phyloP scores from a whole-genome alignment of 1,139 yeast genomes.

The Magnusiomyces starmeri region DNA sequence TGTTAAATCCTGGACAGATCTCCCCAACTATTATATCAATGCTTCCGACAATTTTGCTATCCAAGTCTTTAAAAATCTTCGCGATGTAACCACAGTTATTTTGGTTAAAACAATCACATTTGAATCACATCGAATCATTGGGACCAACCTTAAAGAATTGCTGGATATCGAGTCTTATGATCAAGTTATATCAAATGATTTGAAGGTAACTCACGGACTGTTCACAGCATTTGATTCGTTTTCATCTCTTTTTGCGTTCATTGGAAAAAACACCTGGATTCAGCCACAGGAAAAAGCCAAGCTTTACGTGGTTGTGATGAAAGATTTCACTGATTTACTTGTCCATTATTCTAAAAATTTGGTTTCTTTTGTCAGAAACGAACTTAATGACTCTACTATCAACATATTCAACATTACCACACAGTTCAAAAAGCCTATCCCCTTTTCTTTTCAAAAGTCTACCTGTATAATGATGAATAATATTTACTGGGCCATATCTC shows the following conservation, averaged over 20 bases:
- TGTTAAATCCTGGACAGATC: no score
- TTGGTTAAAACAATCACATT: no score
- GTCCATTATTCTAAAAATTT: neutral
- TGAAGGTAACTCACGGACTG: neutral
- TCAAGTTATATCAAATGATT: no score
- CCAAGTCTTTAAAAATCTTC: no score
- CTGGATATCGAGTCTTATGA: no score
- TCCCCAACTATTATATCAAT: no score
- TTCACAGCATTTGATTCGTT: neutral
- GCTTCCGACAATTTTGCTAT: no score
- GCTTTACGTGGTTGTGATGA: neutral
- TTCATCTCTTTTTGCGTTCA: neutral
- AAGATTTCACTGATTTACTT: neutral
- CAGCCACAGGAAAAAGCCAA: neutral
- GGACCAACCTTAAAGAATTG: no score
- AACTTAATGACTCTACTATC: neutral
- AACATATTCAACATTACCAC: neutral
- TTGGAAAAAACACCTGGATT: neutral
- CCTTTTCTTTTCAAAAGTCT: conserved; percentile 53
- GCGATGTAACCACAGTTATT: no score
- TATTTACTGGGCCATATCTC: conserved; percentile 46
- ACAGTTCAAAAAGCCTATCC: conserved; percentile 34
- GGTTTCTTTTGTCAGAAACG: neutral
- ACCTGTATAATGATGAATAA: conserved; percentile 77
- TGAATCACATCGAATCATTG: no score